Base-by-base conservation (phyloP, 2,329 filamentous ascomycete genomes). In the Nothophoma quercina region DNA sequence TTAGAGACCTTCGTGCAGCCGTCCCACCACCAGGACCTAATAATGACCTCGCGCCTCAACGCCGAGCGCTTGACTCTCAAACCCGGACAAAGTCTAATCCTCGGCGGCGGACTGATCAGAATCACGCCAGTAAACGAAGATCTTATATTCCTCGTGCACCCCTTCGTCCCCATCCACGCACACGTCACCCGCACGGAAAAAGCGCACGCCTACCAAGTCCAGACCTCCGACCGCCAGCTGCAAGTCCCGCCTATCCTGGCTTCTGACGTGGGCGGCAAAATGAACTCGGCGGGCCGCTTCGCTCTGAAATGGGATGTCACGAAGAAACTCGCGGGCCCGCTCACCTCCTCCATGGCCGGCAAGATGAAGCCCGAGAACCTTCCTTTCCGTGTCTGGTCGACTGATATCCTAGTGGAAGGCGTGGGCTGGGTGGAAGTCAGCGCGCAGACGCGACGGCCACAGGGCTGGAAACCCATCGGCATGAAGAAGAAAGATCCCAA, bases 351-450 rank as follows among this genome's bases (percentile, higher is more conserved):
- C 51, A 79, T 83, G 41, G 89, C 85, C 2, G 82, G 82, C 35
- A 86, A 82, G 30, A 78, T 88, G 36, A 85, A 84, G 49, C 82
- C 88, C 0, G 86, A 90, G 2, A 78, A 81, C 13, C 78, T 98
- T 4, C 91, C 92, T 0, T 99, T 93, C 74, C 83, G 85, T 12
- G 86, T 98, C 2, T 81, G 95, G 55, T 86, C 88, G 7, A 83
- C 88, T 0, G 96, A 99, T 69, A 86, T 99, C 19, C 78, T 99
- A 12, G 86, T 99, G 41, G 93, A 98, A 72, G 92, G 95, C 2
- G 88, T 92, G 21, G 95, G 95, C 7, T 99, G 96, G 90, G 83
- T 99, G 2, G 95, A 99, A 75, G 74, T 99, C 32, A 87, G 87
- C 0, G 88, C 88, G 3, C 93, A 99, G 75, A 85, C 96, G 8